Percentiles rank a stretch among this genome's conserved stretches.
These are phyloP conservation scores for Neoboletus brunneissimus DNA, from an alignment of 768 basidiomycete genomes.

Conservation along the genomic window DNA sequence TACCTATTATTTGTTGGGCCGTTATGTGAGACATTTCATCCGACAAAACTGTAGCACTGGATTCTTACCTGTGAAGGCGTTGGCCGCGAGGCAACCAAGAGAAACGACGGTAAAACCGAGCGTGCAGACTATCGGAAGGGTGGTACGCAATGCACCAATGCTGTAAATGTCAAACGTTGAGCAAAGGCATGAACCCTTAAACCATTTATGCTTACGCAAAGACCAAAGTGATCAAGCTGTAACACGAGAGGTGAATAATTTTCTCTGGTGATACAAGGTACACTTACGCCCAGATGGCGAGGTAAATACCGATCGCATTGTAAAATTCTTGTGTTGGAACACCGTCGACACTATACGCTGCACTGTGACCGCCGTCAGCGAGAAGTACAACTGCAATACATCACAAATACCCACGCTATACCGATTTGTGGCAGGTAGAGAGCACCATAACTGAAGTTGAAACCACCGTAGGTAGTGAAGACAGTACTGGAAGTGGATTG, in stretches of 20 bases:
- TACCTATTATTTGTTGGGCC: conserved; percentile 12
- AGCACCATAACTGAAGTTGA: conserved; percentile 30
- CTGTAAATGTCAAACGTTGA: conserved; percentile 5
- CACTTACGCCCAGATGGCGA: conserved; percentile 26
- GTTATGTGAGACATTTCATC: not conserved
- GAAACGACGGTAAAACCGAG: conserved; percentile 23
- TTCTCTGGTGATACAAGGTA: not conserved
- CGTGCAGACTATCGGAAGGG: conserved; percentile 20
- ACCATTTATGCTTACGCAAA: conserved; percentile 18
- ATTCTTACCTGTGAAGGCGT: conserved; percentile 27
- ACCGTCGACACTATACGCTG: conserved; percentile 26
- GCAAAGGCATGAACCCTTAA: too few species aligned
- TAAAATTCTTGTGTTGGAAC: conserved; percentile 25
- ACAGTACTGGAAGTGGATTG: conserved; percentile 17
- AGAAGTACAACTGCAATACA: not conserved
- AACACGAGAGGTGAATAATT: not conserved
- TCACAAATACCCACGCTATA: conserved; percentile 19
- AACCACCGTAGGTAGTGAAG: conserved; percentile 29
- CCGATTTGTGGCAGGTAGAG: conserved; percentile 27
- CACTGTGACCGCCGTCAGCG: conserved; percentile 11
- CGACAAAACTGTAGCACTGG: not conserved
- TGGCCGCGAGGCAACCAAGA: conserved; percentile 24
- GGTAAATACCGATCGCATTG: conserved; percentile 27
- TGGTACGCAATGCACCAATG: conserved; percentile 28
- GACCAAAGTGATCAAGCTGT: conserved; percentile 24